Evolutionary conservation across 192 early-diverging fungal genomes (phyloP).

Genomic region (Gamsiella multidivaricata): DNA sequence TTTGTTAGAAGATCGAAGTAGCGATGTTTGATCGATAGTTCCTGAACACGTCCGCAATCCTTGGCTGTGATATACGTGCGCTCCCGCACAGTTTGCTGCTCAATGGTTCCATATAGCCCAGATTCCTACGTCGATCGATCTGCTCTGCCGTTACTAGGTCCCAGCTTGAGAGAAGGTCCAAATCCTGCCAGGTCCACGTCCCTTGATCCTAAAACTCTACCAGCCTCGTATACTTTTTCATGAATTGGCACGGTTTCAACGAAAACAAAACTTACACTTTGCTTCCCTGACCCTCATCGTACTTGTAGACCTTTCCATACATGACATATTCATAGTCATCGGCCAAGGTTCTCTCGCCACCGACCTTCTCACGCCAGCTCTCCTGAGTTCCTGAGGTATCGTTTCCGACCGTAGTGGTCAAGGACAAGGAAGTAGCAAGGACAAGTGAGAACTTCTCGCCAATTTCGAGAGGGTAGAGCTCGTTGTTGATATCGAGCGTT

Average conservation of each 20-base stretch:
- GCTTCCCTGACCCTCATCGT: conserved; percentile 81
- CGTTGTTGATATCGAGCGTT: conserved; percentile 93
- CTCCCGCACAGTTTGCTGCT: too few species aligned
- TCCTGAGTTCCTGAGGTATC: conserved; percentile 67
- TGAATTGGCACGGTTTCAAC: too few species aligned
- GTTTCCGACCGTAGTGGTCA: conserved; percentile 63
- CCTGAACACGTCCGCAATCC: not conserved
- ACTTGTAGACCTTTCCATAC: conserved; percentile 97
- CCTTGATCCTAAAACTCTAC: too few species aligned
- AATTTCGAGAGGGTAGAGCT: conserved; percentile 89
- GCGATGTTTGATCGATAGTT: not conserved
- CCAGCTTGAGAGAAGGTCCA: too few species aligned
- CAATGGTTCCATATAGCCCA: too few species aligned
- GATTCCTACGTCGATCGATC: too few species aligned
- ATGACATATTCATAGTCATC: conserved; percentile 99
- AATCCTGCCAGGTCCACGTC: too few species aligned
- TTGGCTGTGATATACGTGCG: too few species aligned
- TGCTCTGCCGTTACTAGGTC: not conserved
- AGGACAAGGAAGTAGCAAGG: conserved; percentile 81
- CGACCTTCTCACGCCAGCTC: conserved; percentile 75
- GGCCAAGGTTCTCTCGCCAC: conserved; percentile 78
- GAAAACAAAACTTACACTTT: conserved; percentile 71
- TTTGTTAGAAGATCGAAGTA: not conserved
- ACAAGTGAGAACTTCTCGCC: conserved; percentile 88
- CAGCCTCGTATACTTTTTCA: too few species aligned